These are phyloP conservation scores for Colletotrichum neosansevieriae DNA, from an alignment of 2,329 filamentous ascomycete species.

Conservation along the genomic window DNA sequence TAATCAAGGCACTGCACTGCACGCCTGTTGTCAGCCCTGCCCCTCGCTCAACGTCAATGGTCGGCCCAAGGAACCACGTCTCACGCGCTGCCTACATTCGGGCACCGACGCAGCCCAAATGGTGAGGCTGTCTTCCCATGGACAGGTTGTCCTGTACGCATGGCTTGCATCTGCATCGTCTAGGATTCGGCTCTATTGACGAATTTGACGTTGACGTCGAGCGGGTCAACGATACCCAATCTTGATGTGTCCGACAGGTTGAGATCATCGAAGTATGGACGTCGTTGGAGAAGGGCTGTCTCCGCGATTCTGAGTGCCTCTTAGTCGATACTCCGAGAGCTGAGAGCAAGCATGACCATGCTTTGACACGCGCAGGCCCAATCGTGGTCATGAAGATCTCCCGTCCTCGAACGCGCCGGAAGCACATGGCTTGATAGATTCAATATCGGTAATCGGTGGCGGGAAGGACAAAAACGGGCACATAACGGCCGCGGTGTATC, in stretches of 20 bases:
- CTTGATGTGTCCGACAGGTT: neutral
- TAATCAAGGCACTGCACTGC: slow-evolving; percentile 2
- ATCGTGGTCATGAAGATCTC: slow-evolving; percentile 25
- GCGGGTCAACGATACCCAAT: neutral
- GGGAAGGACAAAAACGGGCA: slow-evolving; percentile 4
- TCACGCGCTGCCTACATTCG: slow-evolving; percentile 26
- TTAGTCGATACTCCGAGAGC: slow-evolving; percentile 9
- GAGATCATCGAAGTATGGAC: neutral
- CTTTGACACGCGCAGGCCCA: slow-evolving; percentile 9
- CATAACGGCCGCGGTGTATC: slow-evolving; percentile 1
- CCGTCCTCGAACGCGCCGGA: slow-evolving; percentile 8
- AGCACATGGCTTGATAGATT: slow-evolving; percentile 11
- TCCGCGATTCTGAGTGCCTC: slow-evolving; percentile 12
- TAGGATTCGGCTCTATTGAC: slow-evolving; percentile 35
- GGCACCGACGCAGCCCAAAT: slow-evolving; percentile 42
- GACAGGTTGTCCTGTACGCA: slow-evolving; percentile 31
- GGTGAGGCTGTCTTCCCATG: slow-evolving; percentile 38
- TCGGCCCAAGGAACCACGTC: slow-evolving; percentile 9
- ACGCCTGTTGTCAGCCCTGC: slow-evolving; percentile 22
- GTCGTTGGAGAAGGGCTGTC: neutral
- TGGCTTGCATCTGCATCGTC: slow-evolving; percentile 29
- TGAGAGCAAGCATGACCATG: slow-evolving; percentile 35
- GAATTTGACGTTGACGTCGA: neutral
- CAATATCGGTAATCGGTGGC: slow-evolving; percentile 26
- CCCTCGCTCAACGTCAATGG: slow-evolving; percentile 20